These are phyloP conservation scores for Neospermospora avenae DNA, from an alignment of 2,329 filamentous ascomycete species.

Conservation along the genomic window DNA sequence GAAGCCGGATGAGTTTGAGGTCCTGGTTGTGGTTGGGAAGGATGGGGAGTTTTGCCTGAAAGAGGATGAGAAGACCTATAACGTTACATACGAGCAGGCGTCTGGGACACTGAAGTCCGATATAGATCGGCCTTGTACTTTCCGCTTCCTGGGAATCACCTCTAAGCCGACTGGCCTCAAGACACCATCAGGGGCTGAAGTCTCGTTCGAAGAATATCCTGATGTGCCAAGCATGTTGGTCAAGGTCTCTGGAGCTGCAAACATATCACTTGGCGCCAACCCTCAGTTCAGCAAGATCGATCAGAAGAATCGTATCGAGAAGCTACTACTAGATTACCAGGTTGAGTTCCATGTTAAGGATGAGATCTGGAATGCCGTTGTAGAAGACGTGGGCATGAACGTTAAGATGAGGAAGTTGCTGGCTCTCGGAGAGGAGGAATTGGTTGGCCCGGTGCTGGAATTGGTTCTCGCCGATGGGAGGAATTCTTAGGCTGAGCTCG, in stretches of 20 bases:
- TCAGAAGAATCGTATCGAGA: constrained; percentile 6
- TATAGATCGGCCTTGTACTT: constrained; percentile 10
- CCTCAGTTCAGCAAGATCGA: constrained; percentile 14
- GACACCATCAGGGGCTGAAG: not conserved
- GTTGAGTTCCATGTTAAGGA: constrained; percentile 7
- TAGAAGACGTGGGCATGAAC: not conserved
- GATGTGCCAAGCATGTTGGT: constrained; percentile 6
- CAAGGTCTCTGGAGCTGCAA: constrained; percentile 6
- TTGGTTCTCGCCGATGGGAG: constrained; percentile 9
- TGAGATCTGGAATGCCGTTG: constrained; percentile 4
- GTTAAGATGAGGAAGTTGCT: constrained; percentile 6
- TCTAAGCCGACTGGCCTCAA: not conserved
- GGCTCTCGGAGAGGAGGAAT: not conserved
- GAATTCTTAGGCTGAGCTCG: not conserved
- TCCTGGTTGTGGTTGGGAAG: constrained; percentile 8
- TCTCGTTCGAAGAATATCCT: not conserved
- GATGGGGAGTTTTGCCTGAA: constrained; percentile 2
- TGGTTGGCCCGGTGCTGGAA: constrained; percentile 4
- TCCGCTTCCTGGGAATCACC: constrained; percentile 8
- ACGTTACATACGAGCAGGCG: not conserved
- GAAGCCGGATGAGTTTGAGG: constrained; percentile 9
- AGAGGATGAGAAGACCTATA: constrained; percentile 5
- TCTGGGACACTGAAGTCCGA: constrained; percentile 2
- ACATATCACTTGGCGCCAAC: constrained; percentile 12
- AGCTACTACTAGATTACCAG: constrained; percentile 9